Conservation (phyloP, 257 asterid genomes). For the Marsdenia floribunda region DNA sequence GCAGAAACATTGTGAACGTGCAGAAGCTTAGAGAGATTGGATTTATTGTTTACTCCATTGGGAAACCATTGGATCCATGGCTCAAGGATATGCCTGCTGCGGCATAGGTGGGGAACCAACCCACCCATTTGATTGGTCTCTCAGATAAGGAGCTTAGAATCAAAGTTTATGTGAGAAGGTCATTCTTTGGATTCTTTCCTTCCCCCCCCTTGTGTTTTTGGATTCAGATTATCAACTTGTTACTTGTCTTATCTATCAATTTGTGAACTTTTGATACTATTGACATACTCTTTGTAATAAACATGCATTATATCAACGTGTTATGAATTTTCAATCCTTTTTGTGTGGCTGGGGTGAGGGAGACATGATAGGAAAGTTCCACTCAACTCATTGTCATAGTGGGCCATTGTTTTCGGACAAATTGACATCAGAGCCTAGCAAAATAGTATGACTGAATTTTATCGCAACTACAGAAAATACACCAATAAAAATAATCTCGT, state of each 20-base stretch:
- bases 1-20: slow-evolving; percentile 52
- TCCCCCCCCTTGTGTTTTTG: background rate
- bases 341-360: background rate
- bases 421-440: too few relatives aligned
- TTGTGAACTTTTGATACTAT: slow-evolving; percentile 11
- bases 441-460: too few relatives aligned
- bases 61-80: slow-evolving; percentile 80
- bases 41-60: slow-evolving; percentile 65
- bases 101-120: slow-evolving; percentile 25
- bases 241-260: slow-evolving; percentile 2
- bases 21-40: slow-evolving; percentile 71
- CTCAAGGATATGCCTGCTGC: slow-evolving; percentile 79
- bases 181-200: slow-evolving; percentile 9
- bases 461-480: too few relatives aligned
- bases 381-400: too few relatives aligned
- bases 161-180: background rate
- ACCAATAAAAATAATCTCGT: too few relatives aligned
- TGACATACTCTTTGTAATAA: background rate
- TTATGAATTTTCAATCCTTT: background rate
- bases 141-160: background rate
- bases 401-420: too few relatives aligned
- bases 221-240: slow-evolving; percentile 7
- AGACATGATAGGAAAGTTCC: too few relatives aligned
- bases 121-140: background rate
- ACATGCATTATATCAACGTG: background rate